Evolutionary conservation across 148 eudicot genomes (phyloP).

Genomic region (Vaccinium myrtillus): DNA sequence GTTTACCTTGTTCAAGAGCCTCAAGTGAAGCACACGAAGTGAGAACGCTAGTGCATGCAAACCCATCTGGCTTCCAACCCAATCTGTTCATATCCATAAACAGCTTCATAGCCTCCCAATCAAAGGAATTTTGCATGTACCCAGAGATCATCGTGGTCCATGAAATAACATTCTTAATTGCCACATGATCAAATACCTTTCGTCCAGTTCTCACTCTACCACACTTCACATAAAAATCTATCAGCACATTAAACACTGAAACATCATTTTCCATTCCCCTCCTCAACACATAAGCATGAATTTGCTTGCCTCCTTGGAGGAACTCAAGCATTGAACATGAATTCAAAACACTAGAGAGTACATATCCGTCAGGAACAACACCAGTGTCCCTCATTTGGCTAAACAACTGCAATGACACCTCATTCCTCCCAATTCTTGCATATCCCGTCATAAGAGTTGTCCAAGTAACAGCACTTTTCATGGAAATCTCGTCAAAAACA

Average conservation of each 20-base stretch:
- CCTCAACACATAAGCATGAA: slow-evolving; percentile 60
- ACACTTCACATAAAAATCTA: slow-evolving; percentile 67
- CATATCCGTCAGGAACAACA: slow-evolving; percentile 58
- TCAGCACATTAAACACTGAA: slow-evolving; percentile 46
- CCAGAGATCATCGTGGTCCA: slow-evolving; percentile 84
- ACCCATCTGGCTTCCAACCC: slow-evolving; percentile 59
- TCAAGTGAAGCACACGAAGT: slow-evolving; percentile 69
- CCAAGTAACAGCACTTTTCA: slow-evolving; percentile 58
- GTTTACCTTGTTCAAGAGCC: slow-evolving; percentile 52
- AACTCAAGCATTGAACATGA: slow-evolving; percentile 53
- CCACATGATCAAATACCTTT: slow-evolving; percentile 46
- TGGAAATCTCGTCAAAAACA: slow-evolving; percentile 45
- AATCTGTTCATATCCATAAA: slow-evolving; percentile 47
- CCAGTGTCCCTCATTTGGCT: slow-evolving; percentile 36
- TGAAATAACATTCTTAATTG: slow-evolving; percentile 47
- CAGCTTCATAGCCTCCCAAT: slow-evolving; percentile 48
- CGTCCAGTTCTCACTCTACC: slow-evolving; percentile 45
- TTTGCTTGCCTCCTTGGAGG: slow-evolving; percentile 57
- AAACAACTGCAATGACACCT: slow-evolving; percentile 50
- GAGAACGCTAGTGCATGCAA: slow-evolving; percentile 63
- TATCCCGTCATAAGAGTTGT: slow-evolving; percentile 57
- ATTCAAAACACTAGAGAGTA: slow-evolving; percentile 50
- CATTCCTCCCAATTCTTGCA: slow-evolving; percentile 46
- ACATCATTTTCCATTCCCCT: slow-evolving; percentile 47
- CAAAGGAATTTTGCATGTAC: slow-evolving; percentile 61